These are phyloP conservation scores for Tilletiopsis washingtonensis DNA, from an alignment of 1,284 basidiomycete species.

Conservation along the genomic window DNA sequence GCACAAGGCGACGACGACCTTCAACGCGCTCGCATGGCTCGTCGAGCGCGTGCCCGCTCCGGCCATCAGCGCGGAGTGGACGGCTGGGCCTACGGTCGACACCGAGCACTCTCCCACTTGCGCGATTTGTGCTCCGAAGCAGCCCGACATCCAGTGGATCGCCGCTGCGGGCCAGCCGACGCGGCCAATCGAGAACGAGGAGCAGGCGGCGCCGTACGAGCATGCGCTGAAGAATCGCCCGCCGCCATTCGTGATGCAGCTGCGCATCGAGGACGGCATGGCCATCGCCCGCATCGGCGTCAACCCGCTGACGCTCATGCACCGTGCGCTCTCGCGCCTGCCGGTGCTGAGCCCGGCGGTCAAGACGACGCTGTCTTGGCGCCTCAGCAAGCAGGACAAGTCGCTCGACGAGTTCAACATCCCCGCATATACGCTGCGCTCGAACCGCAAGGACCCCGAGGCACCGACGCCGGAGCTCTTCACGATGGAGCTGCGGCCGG, in stretches of 20 bases:
- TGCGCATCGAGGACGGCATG: slow-evolving; percentile 59
- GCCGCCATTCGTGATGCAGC: slow-evolving; percentile 75
- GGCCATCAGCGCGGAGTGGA: slow-evolving; percentile 10
- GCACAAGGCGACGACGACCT: slow-evolving; percentile 30
- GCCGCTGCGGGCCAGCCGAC: slow-evolving; percentile 17
- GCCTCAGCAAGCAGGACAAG: slow-evolving; percentile 67
- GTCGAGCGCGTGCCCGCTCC: slow-evolving; percentile 24
- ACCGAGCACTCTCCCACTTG: slow-evolving; percentile 50
- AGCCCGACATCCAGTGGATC: slow-evolving; percentile 69
- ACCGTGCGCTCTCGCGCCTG: slow-evolving; percentile 74
- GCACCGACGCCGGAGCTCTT: slow-evolving; percentile 74
- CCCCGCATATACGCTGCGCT: slow-evolving; percentile 60
- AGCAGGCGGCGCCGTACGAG: slow-evolving; percentile 32
- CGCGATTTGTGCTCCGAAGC: slow-evolving; percentile 67
- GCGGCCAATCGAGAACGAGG: slow-evolving; percentile 31
- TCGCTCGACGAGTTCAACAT: slow-evolving; percentile 51
- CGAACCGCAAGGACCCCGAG: slow-evolving; percentile 68
- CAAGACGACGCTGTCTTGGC: slow-evolving; percentile 60
- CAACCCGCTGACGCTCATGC: slow-evolving; percentile 76
- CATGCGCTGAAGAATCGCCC: slow-evolving; percentile 77
- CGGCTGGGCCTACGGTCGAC: slow-evolving; percentile 8
- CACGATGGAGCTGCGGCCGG: slow-evolving; percentile 58
- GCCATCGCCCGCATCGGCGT: slow-evolving; percentile 68
- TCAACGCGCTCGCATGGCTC: slow-evolving; percentile 28
- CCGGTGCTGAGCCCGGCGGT: slow-evolving; percentile 52